A percentile compares a stretch with the other conserved stretches of the same genome.
These are phyloP conservation scores for Colletotrichum destructivum DNA, from an alignment of 2,329 filamentous ascomycete genomes.

Conservation along the genomic window DNA sequence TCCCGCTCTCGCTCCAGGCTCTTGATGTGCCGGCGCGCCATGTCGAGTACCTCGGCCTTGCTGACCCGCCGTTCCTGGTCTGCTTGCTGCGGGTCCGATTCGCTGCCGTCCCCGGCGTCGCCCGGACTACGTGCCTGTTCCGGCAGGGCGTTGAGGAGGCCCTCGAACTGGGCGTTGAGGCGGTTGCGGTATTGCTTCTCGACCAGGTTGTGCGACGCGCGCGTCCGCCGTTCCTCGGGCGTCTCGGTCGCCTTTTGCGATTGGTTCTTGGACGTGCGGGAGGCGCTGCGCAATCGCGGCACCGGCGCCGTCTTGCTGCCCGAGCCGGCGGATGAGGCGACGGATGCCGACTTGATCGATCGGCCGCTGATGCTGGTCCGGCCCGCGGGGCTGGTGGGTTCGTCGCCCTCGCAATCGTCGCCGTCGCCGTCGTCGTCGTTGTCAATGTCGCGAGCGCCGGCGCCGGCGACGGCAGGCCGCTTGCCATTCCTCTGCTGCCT, in stretches of 20 bases:
- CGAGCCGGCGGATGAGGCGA: slow-evolving; percentile 28
- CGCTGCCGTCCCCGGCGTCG: slow-evolving; percentile 24
- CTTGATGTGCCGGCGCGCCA: slow-evolving; percentile 53
- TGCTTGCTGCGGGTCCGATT: slow-evolving; percentile 37
- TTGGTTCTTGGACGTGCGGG: slow-evolving; percentile 50
- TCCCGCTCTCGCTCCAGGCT: slow-evolving; percentile 50
- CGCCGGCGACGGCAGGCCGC: slow-evolving; percentile 27
- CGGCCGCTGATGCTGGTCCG: slow-evolving; percentile 33
- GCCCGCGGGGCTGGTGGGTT: slow-evolving; percentile 34
- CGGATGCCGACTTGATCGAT: slow-evolving; percentile 29
- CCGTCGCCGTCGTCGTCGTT: slow-evolving; percentile 13
- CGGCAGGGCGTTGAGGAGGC: slow-evolving; percentile 48
- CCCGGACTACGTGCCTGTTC: slow-evolving; percentile 43
- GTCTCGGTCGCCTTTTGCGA: slow-evolving; percentile 47
- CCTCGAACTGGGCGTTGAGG: slow-evolving; percentile 52
- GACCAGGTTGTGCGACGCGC: slow-evolving; percentile 52
- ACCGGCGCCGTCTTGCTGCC: slow-evolving; percentile 37
- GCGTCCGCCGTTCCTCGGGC: slow-evolving; percentile 48
- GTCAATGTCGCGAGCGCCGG: slow-evolving; percentile 6
- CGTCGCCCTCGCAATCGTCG: slow-evolving; percentile 4
- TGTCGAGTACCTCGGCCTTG: slow-evolving; percentile 55
- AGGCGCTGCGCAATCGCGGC: slow-evolving; percentile 48
- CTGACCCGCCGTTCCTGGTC: slow-evolving; percentile 50
- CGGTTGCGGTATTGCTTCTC: slow-evolving; percentile 54
- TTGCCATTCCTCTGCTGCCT: slow-evolving; percentile 37